Conservation (phyloP, 257 asterid species). For the Dorcoceras hygrometricum region DNA sequence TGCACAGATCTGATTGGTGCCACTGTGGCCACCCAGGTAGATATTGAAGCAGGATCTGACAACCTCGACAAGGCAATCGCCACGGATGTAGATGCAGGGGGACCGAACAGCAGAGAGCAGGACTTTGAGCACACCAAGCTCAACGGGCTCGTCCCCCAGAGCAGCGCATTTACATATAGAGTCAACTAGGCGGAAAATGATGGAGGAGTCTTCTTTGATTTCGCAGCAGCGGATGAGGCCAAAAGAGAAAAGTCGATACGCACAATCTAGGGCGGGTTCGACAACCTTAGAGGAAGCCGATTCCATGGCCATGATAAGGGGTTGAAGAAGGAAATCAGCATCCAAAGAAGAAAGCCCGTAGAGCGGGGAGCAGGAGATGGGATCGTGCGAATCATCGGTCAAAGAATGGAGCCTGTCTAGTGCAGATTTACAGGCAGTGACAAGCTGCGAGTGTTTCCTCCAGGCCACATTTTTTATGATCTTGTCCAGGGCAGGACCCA, state of each 20-base stretch:
- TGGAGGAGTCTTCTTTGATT: slow-evolving; percentile 42
- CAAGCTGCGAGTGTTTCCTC: slow-evolving; percentile 94
- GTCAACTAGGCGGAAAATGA: slow-evolving; percentile 64
- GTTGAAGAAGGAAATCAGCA: slow-evolving; percentile 65
- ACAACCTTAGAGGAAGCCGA: slow-evolving; percentile 85
- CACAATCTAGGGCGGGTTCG: slow-evolving; percentile 93
- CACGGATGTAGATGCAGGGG: slow-evolving; percentile 59
- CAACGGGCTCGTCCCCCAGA: slow-evolving; percentile 68
- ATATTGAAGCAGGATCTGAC: slow-evolving; percentile 96
- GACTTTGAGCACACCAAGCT: slow-evolving; percentile 74
- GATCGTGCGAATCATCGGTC: slow-evolving; percentile 66
- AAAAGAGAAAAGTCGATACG: slow-evolving; percentile 67
- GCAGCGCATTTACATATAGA: slow-evolving; percentile 73
- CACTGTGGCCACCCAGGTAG: slow-evolving; percentile 84
- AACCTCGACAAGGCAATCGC: slow-evolving; percentile 75
- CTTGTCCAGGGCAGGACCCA: slow-evolving; percentile 95
- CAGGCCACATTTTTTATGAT: slow-evolving; percentile 94
- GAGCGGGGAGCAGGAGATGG: slow-evolving; percentile 77
- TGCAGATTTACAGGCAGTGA: slow-evolving; percentile 80
- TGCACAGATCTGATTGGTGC: slow-evolving; percentile 99
- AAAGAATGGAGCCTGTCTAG: slow-evolving; percentile 85
- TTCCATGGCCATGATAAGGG: slow-evolving; percentile 69
- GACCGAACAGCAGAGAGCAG: slow-evolving; percentile 86
- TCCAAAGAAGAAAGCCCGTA: slow-evolving; percentile 71
- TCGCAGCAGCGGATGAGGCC: slow-evolving; percentile 75